phyloP scores from a whole-genome alignment of 139 green algal genomes.

The Yamagishiella unicocca region DNA sequence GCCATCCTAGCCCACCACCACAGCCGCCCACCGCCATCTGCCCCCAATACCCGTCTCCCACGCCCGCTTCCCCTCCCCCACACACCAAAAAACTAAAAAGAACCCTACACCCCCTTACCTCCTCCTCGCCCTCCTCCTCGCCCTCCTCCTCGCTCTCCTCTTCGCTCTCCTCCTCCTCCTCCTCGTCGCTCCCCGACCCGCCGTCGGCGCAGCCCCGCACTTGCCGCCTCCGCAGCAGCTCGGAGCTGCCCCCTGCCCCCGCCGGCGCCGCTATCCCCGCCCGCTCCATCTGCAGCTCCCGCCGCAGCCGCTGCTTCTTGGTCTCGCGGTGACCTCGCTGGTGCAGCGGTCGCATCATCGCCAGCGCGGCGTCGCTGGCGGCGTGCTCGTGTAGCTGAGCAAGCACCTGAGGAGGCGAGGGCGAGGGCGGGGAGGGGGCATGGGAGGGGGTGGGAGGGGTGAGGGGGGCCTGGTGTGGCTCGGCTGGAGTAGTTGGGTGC shows the following conservation, averaged over 20 bases:
- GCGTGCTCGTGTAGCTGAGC: conserved; percentile 33
- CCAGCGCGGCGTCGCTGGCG: conserved; percentile 49
- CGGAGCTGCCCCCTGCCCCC: not conserved
- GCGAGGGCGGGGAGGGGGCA: not conserved
- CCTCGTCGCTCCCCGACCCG: not conserved
- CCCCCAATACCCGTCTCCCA: no score
- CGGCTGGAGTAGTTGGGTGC: no score
- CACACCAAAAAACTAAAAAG: no score
- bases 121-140: not conserved
- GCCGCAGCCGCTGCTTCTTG: conserved; percentile 78
- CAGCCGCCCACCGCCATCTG: no score
- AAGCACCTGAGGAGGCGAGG: conserved; percentile 45
- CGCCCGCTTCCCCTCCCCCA: no score
- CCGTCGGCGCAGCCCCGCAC: not conserved
- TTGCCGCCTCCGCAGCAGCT: not conserved
- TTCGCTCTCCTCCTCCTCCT: not conserved
- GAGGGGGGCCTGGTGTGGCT: no score
- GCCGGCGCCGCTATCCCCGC: conserved; percentile 52
- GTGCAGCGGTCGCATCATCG: conserved; percentile 70
- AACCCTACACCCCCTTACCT: no score
- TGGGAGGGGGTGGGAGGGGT: not conserved
- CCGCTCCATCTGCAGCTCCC: conserved; percentile 72
- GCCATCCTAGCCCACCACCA: no score
- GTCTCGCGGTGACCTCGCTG: conserved; percentile 76
- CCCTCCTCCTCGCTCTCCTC: not conserved